These are phyloP conservation scores for Pestalotiopsis sp. DNA, from an alignment of 2,329 filamentous ascomycete genomes.

Conservation along the genomic window DNA sequence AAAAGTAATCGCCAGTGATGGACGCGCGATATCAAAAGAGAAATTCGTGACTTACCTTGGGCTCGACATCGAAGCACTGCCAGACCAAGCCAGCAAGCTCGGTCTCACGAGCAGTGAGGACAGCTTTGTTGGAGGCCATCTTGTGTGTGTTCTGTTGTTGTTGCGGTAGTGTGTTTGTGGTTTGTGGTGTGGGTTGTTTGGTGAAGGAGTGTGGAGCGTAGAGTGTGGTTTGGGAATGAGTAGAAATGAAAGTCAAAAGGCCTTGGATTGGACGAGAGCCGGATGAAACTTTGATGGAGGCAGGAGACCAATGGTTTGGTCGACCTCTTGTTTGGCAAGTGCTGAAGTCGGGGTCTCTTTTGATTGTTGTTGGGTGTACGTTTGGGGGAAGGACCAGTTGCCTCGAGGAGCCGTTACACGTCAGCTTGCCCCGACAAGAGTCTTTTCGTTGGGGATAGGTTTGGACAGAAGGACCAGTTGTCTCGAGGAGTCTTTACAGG, in stretches of 20 bases:
- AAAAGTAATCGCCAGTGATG: background rate
- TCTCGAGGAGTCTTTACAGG: too few species aligned
- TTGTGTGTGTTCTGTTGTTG: background rate
- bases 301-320: too few species aligned
- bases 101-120: constrained; percentile 4
- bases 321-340: too few species aligned
- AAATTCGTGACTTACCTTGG: constrained; percentile 4
- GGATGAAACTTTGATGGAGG: too few species aligned
- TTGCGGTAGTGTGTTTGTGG: background rate
- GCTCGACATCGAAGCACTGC: constrained; percentile 10
- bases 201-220: background rate
- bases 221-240: background rate
- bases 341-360: too few species aligned
- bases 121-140: background rate
- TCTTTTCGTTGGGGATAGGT: too few species aligned
- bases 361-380: too few species aligned
- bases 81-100: constrained; percentile 9
- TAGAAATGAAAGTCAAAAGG: background rate
- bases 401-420: too few species aligned
- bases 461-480: too few species aligned
- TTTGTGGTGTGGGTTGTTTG: background rate
- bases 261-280: too few species aligned
- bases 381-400: too few species aligned
- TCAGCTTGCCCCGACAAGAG: too few species aligned
- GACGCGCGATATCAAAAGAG: background rate